phyloP scores from a whole-genome alignment of 2,329 filamentous ascomycete species.

The Rugonectria rugulosa region DNA sequence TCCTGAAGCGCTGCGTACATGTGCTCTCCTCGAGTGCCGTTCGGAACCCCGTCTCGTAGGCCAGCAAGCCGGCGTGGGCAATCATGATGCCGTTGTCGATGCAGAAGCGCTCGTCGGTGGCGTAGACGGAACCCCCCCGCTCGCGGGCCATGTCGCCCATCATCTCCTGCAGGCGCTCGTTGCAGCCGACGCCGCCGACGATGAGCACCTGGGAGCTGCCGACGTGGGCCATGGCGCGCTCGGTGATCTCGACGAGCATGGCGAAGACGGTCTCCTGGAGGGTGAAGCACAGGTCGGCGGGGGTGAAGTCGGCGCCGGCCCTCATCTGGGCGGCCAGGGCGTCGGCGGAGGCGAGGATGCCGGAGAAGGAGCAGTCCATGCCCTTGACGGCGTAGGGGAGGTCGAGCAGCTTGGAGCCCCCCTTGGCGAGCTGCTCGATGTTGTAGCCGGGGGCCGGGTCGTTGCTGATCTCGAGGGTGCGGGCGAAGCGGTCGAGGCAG shows the following conservation, averaged over 20 bases:
- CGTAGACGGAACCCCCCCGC: constrained; percentile 87
- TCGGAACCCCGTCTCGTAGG: constrained; percentile 80
- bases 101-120: constrained; percentile 96
- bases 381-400: constrained; percentile 97
- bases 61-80: constrained; percentile 90
- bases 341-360: constrained; percentile 86
- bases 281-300: constrained; percentile 89
- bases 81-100: constrained; percentile 99
- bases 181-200: constrained; percentile 95
- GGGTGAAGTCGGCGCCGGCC: constrained; percentile 67
- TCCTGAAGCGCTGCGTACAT: constrained; percentile 84
- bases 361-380: constrained; percentile 97
- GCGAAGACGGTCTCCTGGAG: constrained; percentile 95
- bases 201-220: constrained; percentile 90
- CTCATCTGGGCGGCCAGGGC: constrained; percentile 75
- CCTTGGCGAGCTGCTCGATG: constrained; percentile 89
- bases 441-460: constrained; percentile 98
- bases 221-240: constrained; percentile 98
- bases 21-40: constrained; percentile 83
- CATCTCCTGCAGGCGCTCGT: constrained; percentile 95
- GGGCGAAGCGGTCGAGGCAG: constrained; percentile 93
- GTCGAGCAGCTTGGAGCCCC: constrained; percentile 78
- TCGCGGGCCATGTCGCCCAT: constrained; percentile 96
- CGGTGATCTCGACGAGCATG: constrained; percentile 98
- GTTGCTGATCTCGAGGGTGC: constrained; percentile 90